A percentile compares a stretch with the other conserved stretches of the same genome.
Evolutionary conservation across 345 rosid genomes (phyloP).

Genomic region (Populus deltoides): DNA sequence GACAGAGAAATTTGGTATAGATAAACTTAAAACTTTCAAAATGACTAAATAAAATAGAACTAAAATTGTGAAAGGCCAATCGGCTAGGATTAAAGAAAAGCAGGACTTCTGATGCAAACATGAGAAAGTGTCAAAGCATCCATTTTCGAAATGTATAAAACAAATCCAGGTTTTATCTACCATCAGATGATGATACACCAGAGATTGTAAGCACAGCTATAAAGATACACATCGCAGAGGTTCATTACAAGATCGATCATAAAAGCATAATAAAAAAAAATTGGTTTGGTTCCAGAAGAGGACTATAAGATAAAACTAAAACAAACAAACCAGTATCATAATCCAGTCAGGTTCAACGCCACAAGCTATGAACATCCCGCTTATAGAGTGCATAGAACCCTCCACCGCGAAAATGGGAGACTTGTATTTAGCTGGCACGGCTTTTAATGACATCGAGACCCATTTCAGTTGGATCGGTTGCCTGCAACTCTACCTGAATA

Average conservation of each 20-base stretch:
- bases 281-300: background rate
- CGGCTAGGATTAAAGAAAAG: background rate
- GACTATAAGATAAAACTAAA: background rate
- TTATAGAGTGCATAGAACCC: conserved; percentile 5
- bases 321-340: conserved; percentile 18
- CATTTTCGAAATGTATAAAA: background rate
- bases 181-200: conserved; percentile 14
- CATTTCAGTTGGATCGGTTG: conserved; percentile 42
- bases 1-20: too few relatives aligned
- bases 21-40: too few relatives aligned
- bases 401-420: background rate
- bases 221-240: background rate
- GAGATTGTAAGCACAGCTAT: conserved; percentile 1
- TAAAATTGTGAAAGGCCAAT: too few relatives aligned
- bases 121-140: background rate
- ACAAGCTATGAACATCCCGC: conserved; percentile 28
- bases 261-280: conserved; percentile 1
- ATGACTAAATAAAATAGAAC: too few relatives aligned
- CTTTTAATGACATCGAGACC: conserved; percentile 36
- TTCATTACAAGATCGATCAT: conserved; percentile 1
- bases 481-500: conserved; percentile 37
- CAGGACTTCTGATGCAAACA: background rate
- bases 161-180: conserved; percentile 7
- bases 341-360: conserved; percentile 23
- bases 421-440: conserved; percentile 12